These are phyloP conservation scores for Penicillium thymicola DNA, from an alignment of 2,329 filamentous ascomycete species.

Conservation along the genomic window DNA sequence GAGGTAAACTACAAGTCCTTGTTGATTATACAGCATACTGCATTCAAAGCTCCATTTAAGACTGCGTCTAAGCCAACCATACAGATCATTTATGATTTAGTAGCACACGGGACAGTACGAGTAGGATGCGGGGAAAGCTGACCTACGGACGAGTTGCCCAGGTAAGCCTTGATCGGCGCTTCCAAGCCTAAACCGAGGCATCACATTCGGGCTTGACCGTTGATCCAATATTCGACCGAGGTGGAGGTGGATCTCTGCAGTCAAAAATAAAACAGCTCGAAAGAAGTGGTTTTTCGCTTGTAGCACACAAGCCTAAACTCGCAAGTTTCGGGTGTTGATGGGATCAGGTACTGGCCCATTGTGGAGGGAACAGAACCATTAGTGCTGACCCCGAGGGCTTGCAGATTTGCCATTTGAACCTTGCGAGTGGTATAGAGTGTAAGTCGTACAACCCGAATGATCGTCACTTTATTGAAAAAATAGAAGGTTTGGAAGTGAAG, in stretches of 20 bases:
- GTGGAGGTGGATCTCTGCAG: neutral
- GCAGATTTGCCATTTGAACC: neutral
- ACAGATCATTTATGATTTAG: neutral
- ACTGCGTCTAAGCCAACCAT: neutral
- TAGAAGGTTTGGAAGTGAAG: neutral
- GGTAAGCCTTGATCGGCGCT: neutral
- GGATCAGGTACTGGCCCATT: neutral
- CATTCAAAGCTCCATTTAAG: neutral
- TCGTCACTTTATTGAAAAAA: neutral
- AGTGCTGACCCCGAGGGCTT: conserved; percentile 2
- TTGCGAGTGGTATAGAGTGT: neutral
- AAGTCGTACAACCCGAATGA: neutral
- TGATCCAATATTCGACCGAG: neutral
- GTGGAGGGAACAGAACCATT: neutral
- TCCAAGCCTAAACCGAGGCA: conserved; percentile 4
- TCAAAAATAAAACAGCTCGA: neutral
- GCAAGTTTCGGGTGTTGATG: neutral
- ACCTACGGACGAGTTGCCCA: neutral
- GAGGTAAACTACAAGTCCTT: neutral
- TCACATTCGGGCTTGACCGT: neutral
- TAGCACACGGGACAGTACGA: neutral
- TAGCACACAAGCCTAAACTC: neutral
- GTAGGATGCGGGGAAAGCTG: neutral
- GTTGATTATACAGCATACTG: neutral
- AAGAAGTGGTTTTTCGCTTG: neutral